Conservation (phyloP, 2,329 filamentous ascomycete genomes). For the Biscogniauxia marginata region DNA sequence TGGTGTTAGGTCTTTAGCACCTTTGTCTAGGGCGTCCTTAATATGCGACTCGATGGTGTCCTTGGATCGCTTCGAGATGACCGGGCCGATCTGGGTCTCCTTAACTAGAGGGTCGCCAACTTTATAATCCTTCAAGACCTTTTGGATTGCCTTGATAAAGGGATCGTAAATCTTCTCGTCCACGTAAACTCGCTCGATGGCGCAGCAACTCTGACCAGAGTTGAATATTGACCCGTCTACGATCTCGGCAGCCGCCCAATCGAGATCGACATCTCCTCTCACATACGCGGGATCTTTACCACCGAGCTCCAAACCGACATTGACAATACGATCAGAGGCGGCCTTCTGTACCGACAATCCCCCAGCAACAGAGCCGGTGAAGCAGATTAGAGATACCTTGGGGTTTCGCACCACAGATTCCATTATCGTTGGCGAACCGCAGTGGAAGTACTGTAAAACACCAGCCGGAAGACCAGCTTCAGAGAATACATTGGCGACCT, state of each 20-base stretch:
- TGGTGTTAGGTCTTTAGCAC: slow-evolving; percentile 81
- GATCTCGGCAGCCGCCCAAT: slow-evolving; percentile 91
- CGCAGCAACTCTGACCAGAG: slow-evolving; percentile 96
- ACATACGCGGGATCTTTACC: slow-evolving; percentile 95
- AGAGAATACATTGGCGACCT: slow-evolving; percentile 71
- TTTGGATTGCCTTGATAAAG: slow-evolving; percentile 77
- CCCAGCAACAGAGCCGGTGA: slow-evolving; percentile 88
- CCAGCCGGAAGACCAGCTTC: slow-evolving; percentile 79
- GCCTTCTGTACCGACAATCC: slow-evolving; percentile 84
- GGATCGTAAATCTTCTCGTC: slow-evolving; percentile 79
- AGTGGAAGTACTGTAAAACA: slow-evolving; percentile 91
- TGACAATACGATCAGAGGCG: slow-evolving; percentile 78
- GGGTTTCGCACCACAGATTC: slow-evolving; percentile 77
- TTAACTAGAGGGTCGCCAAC: slow-evolving; percentile 85
- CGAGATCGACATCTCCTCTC: slow-evolving; percentile 78
- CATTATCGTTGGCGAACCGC: slow-evolving; percentile 73
- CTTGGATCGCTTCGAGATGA: slow-evolving; percentile 78
- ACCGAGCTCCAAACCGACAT: slow-evolving; percentile 86
- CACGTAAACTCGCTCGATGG: slow-evolving; percentile 88
- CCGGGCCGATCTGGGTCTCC: slow-evolving; percentile 80
- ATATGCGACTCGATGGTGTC: slow-evolving; percentile 76
- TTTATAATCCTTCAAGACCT: slow-evolving; percentile 77
- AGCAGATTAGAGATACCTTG: slow-evolving; percentile 78
- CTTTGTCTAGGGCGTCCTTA: slow-evolving; percentile 77
- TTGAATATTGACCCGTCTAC: slow-evolving; percentile 97